phyloP scores from a whole-genome alignment of 768 basidiomycete species.

The Pleurotus cornucopiae region DNA sequence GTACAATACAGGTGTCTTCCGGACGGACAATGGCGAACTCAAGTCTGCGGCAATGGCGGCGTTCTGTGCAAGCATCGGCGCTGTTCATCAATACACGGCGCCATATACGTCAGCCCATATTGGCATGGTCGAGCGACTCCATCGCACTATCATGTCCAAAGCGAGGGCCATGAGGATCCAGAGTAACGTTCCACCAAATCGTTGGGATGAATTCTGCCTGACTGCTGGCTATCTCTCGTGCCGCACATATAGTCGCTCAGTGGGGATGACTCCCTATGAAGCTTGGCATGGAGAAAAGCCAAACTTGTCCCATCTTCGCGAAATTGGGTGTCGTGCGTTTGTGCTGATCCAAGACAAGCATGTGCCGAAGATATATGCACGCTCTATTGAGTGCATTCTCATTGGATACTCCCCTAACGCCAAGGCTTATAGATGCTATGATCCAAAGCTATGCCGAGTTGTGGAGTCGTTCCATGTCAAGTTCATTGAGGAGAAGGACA shows the following conservation, averaged over 20 bases:
- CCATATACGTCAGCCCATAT: slow-evolving; percentile 34
- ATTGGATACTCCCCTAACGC: slow-evolving; percentile 29
- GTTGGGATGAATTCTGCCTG: slow-evolving; percentile 30
- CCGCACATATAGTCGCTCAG: slow-evolving; percentile 6
- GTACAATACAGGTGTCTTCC: slow-evolving; percentile 13
- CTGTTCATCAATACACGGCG: slow-evolving; percentile 17
- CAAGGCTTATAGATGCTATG: slow-evolving; percentile 29
- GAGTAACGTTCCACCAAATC: slow-evolving; percentile 18
- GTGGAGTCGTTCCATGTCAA: slow-evolving; percentile 19
- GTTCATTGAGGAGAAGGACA: slow-evolving; percentile 19
- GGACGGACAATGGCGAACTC: slow-evolving; percentile 20
- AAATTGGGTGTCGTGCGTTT: slow-evolving; percentile 30
- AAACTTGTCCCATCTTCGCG: slow-evolving; percentile 23
- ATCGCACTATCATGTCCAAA: slow-evolving; percentile 28
- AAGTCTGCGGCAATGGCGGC: slow-evolving; percentile 15
- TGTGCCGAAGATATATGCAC: slow-evolving; percentile 19
- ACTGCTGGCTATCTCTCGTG: slow-evolving; percentile 17
- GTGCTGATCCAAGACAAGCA: slow-evolving; percentile 29
- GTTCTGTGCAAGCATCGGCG: slow-evolving; percentile 11
- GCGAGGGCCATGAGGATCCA: slow-evolving; percentile 24
- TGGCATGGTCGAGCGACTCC: slow-evolving; percentile 30
- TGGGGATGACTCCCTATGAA: slow-evolving; percentile 17
- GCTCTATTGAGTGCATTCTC: slow-evolving; percentile 28
- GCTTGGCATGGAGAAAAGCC: slow-evolving; percentile 18
- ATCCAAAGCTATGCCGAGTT: slow-evolving; percentile 15